These are phyloP conservation scores for Emmonsiellopsis sp. DNA, from an alignment of 2,329 filamentous ascomycete genomes.

Conservation along the genomic window DNA sequence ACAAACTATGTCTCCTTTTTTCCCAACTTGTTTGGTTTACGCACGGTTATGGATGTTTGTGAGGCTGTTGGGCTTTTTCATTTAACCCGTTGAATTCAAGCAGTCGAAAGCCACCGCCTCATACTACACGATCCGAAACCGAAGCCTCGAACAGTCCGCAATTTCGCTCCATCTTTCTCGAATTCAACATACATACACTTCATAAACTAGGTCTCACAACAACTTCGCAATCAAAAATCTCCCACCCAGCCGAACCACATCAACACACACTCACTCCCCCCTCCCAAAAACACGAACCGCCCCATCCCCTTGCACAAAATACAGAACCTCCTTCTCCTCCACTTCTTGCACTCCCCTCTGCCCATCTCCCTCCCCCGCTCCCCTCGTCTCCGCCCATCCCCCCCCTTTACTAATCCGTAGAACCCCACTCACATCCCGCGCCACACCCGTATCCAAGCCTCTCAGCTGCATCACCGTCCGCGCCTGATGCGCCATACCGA, in stretches of 20 bases:
- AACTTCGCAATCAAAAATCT: not conserved
- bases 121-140: too few relatives aligned
- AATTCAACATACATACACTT: too few relatives aligned
- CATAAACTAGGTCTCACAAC: not conserved
- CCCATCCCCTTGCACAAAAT: conserved; percentile 71
- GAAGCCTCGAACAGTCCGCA: too few relatives aligned
- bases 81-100: too few relatives aligned
- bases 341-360: conserved; percentile 20
- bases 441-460: conserved; percentile 76
- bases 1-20: too few relatives aligned
- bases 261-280: conserved; percentile 43
- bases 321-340: conserved; percentile 64
- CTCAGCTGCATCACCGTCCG: conserved; percentile 62
- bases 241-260: too few relatives aligned
- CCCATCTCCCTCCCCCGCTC: conserved; percentile 18
- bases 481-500: conserved; percentile 67
- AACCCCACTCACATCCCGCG: conserved; percentile 83
- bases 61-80: too few relatives aligned
- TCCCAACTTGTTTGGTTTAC: too few relatives aligned
- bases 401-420: conserved; percentile 61
- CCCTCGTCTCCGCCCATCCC: conserved; percentile 19
- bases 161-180: too few relatives aligned
- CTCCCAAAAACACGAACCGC: conserved; percentile 76
- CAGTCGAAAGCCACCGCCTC: too few relatives aligned
- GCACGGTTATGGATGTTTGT: too few relatives aligned